Evolutionary conservation across 305 asterid genomes (phyloP).

Genomic region (Fraxinus floribunda): DNA sequence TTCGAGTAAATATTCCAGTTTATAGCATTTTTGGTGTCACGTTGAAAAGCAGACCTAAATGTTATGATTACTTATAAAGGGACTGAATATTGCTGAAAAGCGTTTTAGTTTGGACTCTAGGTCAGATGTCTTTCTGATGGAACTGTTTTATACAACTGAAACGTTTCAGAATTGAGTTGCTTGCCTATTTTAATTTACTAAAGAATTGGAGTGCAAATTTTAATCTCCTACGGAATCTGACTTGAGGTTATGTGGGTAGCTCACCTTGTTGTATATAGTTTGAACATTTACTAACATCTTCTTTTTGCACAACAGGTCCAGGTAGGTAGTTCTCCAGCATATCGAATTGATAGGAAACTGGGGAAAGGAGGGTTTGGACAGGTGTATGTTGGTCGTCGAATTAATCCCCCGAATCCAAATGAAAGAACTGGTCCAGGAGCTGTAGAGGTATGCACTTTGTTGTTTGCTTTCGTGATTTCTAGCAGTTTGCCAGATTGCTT

Average conservation of each 20-base stretch:
- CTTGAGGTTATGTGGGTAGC: not conserved
- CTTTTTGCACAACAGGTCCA: constrained; percentile 49
- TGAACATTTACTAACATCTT: constrained; percentile 9
- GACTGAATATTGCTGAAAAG: constrained; percentile 5
- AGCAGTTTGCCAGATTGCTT: not conserved
- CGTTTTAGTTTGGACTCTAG: not conserved
- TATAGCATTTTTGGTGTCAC: not conserved
- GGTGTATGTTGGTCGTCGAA: constrained; percentile 70
- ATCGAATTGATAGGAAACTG: constrained; percentile 55
- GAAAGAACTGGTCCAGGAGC: constrained; percentile 73
- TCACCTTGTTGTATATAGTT: not conserved
- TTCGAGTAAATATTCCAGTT: not conserved
- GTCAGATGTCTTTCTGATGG: constrained; percentile 15
- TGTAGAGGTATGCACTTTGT: constrained; percentile 43
- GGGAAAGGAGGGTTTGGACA: constrained; percentile 92
- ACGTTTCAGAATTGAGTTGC: not conserved
- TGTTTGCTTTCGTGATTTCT: not conserved
- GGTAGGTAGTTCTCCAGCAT: constrained; percentile 67
- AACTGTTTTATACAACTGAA: constrained; percentile 1
- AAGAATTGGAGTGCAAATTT: not conserved
- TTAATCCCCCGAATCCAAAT: constrained; percentile 47
- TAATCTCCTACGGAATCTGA: not conserved
- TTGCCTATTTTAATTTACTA: not conserved
- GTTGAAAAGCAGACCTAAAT: not conserved
- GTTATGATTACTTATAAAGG: not conserved